phyloP scores from a whole-genome alignment of 2,329 filamentous ascomycete genomes.

The Colletotrichum sp. region DNA sequence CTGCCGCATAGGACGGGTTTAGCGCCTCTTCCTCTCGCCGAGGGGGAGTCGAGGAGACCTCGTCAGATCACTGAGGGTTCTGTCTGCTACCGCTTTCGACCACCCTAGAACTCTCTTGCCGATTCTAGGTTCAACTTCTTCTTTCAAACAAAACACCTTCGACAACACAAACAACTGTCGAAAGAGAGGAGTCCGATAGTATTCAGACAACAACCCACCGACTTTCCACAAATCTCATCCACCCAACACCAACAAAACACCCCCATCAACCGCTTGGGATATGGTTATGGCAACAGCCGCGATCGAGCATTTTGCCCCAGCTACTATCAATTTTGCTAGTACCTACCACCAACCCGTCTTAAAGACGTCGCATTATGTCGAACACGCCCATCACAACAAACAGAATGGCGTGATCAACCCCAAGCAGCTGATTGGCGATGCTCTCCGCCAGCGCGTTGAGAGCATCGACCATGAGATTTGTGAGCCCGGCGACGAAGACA shows the following conservation, averaged over 20 bases:
- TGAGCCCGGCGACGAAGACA: constrained; percentile 91
- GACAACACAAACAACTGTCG: constrained; percentile 17
- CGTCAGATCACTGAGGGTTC: constrained; percentile 89
- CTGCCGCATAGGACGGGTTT: constrained; percentile 99
- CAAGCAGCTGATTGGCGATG: constrained; percentile 85
- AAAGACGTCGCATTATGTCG: constrained; percentile 47
- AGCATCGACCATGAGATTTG: constrained; percentile 86
- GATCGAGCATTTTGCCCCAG: constrained; percentile 57
- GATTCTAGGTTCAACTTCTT: constrained; percentile 22
- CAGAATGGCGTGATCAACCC: constrained; percentile 49
- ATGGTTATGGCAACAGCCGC: constrained; percentile 71
- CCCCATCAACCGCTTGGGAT: constrained; percentile 46
- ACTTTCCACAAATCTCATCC: constrained; percentile 6
- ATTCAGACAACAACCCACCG: constrained; percentile 21
- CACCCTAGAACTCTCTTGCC: constrained; percentile 76
- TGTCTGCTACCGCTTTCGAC: constrained; percentile 93
- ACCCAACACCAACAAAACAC: constrained; percentile 14
- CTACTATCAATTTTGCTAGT: constrained; percentile 49
- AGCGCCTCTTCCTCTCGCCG: constrained; percentile 98
- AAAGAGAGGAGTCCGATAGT: background rate
- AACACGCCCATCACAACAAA: constrained; percentile 42
- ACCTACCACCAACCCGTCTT: constrained; percentile 47
- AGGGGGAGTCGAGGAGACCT: constrained; percentile 99
- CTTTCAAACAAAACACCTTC: background rate
- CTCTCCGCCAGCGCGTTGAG: constrained; percentile 84